These are phyloP conservation scores for Blastobotrys apis DNA, from an alignment of 1,139 yeast genomes.

Conservation along the genomic window DNA sequence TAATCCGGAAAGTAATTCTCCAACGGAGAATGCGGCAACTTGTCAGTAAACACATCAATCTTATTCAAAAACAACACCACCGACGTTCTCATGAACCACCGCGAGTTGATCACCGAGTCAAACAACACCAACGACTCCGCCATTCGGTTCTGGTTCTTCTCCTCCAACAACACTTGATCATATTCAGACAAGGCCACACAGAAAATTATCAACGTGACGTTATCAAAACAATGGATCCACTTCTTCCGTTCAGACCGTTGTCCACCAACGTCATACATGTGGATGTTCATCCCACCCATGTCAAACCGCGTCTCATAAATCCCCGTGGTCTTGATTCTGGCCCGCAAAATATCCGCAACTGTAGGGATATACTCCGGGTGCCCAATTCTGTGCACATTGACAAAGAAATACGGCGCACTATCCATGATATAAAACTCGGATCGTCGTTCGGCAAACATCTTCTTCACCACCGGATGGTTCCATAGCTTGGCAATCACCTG, in stretches of 20 bases:
- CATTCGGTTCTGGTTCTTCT: constrained; percentile 63
- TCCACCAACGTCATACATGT: constrained; percentile 91
- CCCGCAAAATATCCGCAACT: constrained; percentile 72
- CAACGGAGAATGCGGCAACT: constrained; percentile 74
- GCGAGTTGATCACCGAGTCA: constrained; percentile 87
- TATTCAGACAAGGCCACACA: constrained; percentile 89
- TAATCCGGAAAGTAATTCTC: constrained; percentile 86
- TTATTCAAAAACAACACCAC: constrained; percentile 82
- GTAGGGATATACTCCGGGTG: constrained; percentile 62
- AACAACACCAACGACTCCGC: constrained; percentile 82
- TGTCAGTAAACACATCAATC: constrained; percentile 84
- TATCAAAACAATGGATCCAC: constrained; percentile 95
- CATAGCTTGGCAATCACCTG: constrained; percentile 43
- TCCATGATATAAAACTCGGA: constrained; percentile 82
- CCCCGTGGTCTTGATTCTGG: constrained; percentile 91
- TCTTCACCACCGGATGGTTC: constrained; percentile 54
- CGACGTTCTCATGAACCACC: constrained; percentile 88
- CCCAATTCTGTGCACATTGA: constrained; percentile 61
- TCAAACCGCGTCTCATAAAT: constrained; percentile 78
- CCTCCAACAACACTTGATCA: constrained; percentile 81
- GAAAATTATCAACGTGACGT: constrained; percentile 81
- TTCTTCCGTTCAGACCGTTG: constrained; percentile 89
- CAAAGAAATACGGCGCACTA: constrained; percentile 76
- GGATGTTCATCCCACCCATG: constrained; percentile 71
- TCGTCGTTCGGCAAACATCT: constrained; percentile 55